Evolutionary conservation across 2,329 filamentous ascomycete genomes (phyloP).

Genomic region (Phoma sp.): DNA sequence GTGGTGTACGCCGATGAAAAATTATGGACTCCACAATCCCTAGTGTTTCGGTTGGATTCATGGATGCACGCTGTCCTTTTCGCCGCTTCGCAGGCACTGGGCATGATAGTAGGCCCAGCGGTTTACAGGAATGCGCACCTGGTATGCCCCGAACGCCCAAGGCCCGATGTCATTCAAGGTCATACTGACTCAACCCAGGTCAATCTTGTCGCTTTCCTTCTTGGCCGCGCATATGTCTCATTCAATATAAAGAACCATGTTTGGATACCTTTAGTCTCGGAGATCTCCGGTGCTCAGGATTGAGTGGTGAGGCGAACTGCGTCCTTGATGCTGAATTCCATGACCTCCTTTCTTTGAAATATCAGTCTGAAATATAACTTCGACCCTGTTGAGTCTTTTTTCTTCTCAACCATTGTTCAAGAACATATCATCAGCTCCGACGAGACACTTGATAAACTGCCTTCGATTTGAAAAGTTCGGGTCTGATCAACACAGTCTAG

Average conservation of each 20-base stretch:
- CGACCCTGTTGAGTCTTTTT: too few relatives aligned
- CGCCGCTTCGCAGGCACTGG: conserved; percentile 3
- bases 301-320: background rate
- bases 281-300: conserved; percentile 5
- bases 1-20: conserved; percentile 21
- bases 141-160: background rate
- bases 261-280: conserved; percentile 20
- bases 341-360: too few relatives aligned
- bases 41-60: conserved; percentile 17
- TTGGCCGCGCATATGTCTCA: conserved; percentile 22
- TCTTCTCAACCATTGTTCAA: too few relatives aligned
- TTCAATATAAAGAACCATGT: conserved; percentile 21
- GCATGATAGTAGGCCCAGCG: background rate
- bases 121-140: conserved; percentile 2
- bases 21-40: conserved; percentile 14
- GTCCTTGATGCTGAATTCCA: too few relatives aligned
- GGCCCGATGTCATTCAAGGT: background rate
- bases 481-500: too few relatives aligned
- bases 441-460: too few relatives aligned
- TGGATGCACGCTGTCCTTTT: conserved; percentile 16
- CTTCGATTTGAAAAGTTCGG: too few relatives aligned
- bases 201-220: conserved; percentile 9
- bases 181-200: conserved; percentile 13
- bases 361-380: too few relatives aligned
- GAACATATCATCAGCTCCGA: too few relatives aligned